Base-by-base conservation (phyloP, 1,284 basidiomycete genomes). In the Leccinum variabile region DNA sequence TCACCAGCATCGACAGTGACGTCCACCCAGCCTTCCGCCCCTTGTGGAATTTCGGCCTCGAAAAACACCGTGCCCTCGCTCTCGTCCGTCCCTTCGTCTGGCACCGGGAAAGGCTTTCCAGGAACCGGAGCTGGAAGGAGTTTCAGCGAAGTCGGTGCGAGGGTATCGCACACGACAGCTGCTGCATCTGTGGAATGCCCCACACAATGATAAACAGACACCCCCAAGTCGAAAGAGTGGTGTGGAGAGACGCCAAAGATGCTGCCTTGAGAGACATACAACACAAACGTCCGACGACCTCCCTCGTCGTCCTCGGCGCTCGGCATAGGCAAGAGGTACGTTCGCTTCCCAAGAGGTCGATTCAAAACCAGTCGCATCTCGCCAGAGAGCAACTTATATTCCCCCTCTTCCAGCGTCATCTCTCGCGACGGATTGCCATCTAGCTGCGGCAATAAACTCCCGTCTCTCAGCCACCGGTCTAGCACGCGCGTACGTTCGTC, bases 51-150 rank as follows among this genome's bases (percentile, higher is more conserved):
- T 49, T 80, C 75, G 2, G 80, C 82, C 68, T 87, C 85, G 66
- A 84, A 90, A 18, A 86, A 75, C 3, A 88, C 86, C 0, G 88
- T 78, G 0, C 89, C 90, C 60, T 91, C 90, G 11, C 87, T 88
- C 71, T 92, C 90, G 61, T 90, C 87, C 0, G 82, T 72, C 0
- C 90, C 90, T 72, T 88, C 86, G 18, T 82, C 74, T 8, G 89
- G 86, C 0, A 83, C 75, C 4, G 90, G 91, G 67, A 91, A 92
- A 9, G 77, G 72, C 46, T 73, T 74, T 3, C 79, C 82, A 9
- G 78, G 76, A 7, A 78, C 68, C 25, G 88, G 86, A 66, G 81
- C 81, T 1, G 91, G 90, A 3, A 92, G 77, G 10, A 90, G 79
- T 69, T 81, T 85, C 37, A 90, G 75, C 2, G 75, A 75, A 9